phyloP scores from a whole-genome alignment of 768 basidiomycete genomes.

The Leccinum imitatum region DNA sequence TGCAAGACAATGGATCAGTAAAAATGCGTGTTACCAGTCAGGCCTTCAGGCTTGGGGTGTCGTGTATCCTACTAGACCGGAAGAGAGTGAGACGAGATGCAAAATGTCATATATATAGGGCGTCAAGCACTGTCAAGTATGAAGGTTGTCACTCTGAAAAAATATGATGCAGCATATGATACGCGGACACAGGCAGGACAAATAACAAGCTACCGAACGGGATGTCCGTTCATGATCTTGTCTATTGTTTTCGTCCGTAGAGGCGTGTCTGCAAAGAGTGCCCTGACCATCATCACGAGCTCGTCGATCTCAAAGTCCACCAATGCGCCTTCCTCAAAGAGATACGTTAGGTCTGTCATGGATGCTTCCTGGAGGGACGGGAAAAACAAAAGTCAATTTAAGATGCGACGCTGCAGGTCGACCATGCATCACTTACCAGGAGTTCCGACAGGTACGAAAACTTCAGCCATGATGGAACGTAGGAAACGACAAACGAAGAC shows the following conservation, averaged over 20 bases:
- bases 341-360: constrained; percentile 86
- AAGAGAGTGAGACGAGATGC: background rate
- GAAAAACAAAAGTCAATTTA: constrained; percentile 2
- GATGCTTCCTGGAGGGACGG: constrained; percentile 72
- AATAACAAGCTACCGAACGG: constrained; percentile 27
- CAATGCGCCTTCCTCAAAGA: constrained; percentile 87
- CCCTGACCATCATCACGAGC: constrained; percentile 74
- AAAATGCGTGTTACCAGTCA: background rate
- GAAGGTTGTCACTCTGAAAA: background rate
- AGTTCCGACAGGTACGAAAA: constrained; percentile 93
- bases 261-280: constrained; percentile 85
- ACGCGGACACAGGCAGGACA: background rate
- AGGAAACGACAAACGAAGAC: constrained; percentile 76
- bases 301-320: constrained; percentile 89
- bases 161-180: constrained; percentile 5
- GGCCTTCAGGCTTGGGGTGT: background rate
- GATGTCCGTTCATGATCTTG: constrained; percentile 66
- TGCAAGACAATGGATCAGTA: background rate
- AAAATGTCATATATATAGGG: constrained; percentile 15
- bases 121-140: background rate
- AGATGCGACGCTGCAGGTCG: background rate
- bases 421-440: constrained; percentile 52
- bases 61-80: background rate
- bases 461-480: constrained; percentile 93
- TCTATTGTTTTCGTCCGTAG: constrained; percentile 80